A percentile compares a stretch with the other conserved stretches of the same genome.
Conservation (phyloP, 495 filamentous ascomycete genomes). For the Wilcoxina mikolae region DNA sequence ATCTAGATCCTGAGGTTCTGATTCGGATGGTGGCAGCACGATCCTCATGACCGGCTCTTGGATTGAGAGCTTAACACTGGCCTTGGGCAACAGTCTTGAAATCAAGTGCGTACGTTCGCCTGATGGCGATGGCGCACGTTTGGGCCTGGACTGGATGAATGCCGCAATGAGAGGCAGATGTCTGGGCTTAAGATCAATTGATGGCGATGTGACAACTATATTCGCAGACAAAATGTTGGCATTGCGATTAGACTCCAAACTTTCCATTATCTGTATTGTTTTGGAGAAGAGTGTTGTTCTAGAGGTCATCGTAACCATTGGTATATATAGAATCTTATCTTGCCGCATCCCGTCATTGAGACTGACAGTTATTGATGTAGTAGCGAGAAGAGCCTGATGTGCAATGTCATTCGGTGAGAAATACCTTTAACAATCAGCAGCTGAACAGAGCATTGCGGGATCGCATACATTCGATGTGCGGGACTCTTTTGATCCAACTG, state of each 20-base stretch:
- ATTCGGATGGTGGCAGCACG: conserved; percentile 56
- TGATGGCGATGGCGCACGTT: conserved; percentile 32
- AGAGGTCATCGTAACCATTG: conserved; percentile 93
- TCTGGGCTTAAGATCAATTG: conserved; percentile 84
- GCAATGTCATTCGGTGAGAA: conserved; percentile 86
- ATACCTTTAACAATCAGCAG: conserved; percentile 37
- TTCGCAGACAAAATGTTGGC: conserved; percentile 94
- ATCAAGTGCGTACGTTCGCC: conserved; percentile 51
- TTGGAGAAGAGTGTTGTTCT: conserved; percentile 92
- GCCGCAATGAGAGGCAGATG: conserved; percentile 76
- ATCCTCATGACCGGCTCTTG: conserved; percentile 91
- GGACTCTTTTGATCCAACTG: conserved; percentile 86
- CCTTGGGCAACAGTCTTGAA: conserved; percentile 85
- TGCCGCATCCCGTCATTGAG: conserved; percentile 76
- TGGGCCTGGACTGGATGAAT: conserved; percentile 47
- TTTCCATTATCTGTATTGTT: conserved; percentile 64
- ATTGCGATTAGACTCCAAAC: conserved; percentile 73
- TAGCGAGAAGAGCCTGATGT: conserved; percentile 85
- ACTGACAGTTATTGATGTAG: conserved; percentile 79
- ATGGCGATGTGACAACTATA: conserved; percentile 87
- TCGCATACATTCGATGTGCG: conserved; percentile 68
- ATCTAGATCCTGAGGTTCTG: conserved; percentile 57
- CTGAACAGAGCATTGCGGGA: conserved; percentile 4
- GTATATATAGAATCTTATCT: conserved; percentile 81
- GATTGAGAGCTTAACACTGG: conserved; percentile 84